phyloP scores from a whole-genome alignment of 768 basidiomycete genomes.

The Collybiopsis confluens region DNA sequence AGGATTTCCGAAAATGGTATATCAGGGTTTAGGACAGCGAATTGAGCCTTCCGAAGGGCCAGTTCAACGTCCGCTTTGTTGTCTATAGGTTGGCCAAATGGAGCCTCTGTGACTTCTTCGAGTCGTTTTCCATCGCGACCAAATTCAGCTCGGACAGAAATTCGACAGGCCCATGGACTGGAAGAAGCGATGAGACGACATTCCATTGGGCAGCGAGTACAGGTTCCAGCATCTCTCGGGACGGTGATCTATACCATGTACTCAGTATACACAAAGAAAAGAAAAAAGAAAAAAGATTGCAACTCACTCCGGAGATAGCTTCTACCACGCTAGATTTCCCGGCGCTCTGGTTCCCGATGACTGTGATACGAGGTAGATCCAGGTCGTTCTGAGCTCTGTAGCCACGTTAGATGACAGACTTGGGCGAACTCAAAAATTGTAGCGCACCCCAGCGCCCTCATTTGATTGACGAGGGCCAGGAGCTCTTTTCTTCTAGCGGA shows the following conservation, averaged over 20 bases:
- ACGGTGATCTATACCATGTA: too few relatives aligned
- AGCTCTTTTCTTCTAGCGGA: constrained; percentile 26
- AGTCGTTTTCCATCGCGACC: constrained; percentile 19
- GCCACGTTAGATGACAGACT: neutral
- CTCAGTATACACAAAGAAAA: too few relatives aligned
- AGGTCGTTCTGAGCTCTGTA: constrained; percentile 38
- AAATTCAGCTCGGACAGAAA: constrained; percentile 37
- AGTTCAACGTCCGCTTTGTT: constrained; percentile 37
- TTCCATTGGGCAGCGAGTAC: constrained; percentile 38
- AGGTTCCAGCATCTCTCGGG: constrained; percentile 45
- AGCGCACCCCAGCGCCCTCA: constrained; percentile 29
- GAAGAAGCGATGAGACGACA: constrained; percentile 24
- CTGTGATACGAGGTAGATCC: constrained; percentile 45
- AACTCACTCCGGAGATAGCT: constrained; percentile 41
- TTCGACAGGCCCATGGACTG: constrained; percentile 29
- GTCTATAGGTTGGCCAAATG: constrained; percentile 20
- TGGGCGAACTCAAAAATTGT: neutral
- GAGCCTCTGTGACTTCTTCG: constrained; percentile 12
- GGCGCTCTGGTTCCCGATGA: constrained; percentile 50
- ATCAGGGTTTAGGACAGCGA: constrained; percentile 35
- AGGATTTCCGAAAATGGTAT: constrained; percentile 16
- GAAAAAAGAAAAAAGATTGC: neutral
- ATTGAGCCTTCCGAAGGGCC: constrained; percentile 43
- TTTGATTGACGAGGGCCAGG: constrained; percentile 24
- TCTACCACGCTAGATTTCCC: constrained; percentile 47